Evolutionary conservation across 1,139 yeast genomes (phyloP), one percentile per base, ranked within the genome.

Genomic region (Saccharomyces hybrid): DNA sequence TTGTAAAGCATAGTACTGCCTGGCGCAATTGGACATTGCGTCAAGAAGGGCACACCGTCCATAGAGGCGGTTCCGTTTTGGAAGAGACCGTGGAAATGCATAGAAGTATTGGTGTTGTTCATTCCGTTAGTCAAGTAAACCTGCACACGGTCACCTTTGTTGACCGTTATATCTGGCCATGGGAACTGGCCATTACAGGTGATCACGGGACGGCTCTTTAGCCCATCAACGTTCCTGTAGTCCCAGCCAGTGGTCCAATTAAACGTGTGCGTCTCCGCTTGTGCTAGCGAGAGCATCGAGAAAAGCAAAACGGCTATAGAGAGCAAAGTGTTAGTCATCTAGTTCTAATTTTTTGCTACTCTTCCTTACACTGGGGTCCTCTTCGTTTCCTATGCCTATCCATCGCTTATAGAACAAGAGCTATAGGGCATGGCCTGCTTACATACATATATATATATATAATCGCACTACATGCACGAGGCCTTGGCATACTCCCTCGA

Each of bases 21-120:
- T 1, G 95, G 87, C 11, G 86, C 81, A 56, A 88, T 83, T 41
- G 96, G 95, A 76, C 97, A 89, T 72, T 91, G 97, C 28, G 88
- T 83, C 31, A 90, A 79, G 80, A 81, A 76, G 64, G 86, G 88
- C 6, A 96, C 95, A 52, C 98, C 98, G 70, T 91, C 98, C 87
- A 86, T 84, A 66, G 79, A 81, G 63, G 73, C 77, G 9, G 86
- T 73, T 11, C 84, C 88, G 62, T 82, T 79, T 74, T 87, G 96
- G 80, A 86, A 89, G 66, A 91, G 67, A 51, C 98, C 98, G 73
- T 91, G 98, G 81, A 88, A 88, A 72, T 91, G 98, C 65, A 91
- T 73, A 5, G 93, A 76, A 5, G 96, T 86, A 71, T 86, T 85
- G 50, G 78, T 73, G 62, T 81, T 81, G 46, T 73, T 76, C 56